phyloP scores from a whole-genome alignment of 371 early-diverging fungal species.

The Lichtheimia ramosa region DNA sequence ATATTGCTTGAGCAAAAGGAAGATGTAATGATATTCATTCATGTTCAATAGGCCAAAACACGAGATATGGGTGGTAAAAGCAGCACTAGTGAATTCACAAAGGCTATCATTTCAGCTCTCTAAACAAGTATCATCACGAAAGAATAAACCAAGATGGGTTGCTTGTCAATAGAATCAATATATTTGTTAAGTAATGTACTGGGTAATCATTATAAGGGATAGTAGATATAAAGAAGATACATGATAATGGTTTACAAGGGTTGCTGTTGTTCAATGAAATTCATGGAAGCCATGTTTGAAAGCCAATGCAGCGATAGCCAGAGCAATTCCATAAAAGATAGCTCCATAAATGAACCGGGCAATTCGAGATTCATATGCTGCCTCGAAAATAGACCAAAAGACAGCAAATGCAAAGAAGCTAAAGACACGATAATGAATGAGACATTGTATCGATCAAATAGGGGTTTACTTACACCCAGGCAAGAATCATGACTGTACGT shows the following conservation, averaged over 20 bases:
- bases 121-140: background rate
- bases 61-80: slow-evolving; percentile 23
- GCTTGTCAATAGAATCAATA: no score
- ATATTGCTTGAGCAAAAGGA: background rate
- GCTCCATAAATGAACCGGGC: slow-evolving; percentile 30
- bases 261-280: no score
- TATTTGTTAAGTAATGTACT: no score
- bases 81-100: slow-evolving; percentile 86
- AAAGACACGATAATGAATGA: background rate
- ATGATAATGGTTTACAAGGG: no score
- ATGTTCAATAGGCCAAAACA: slow-evolving; percentile 14
- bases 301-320: slow-evolving; percentile 40
- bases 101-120: slow-evolving; percentile 42
- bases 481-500: slow-evolving; percentile 30
- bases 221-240: no score
- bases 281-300: slow-evolving; percentile 29
- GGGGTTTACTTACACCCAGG: slow-evolving; percentile 26
- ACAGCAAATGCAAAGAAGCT: slow-evolving; percentile 41
- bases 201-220: no score
- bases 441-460: background rate
- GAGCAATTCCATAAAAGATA: slow-evolving; percentile 33
- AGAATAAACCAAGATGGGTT: no score
- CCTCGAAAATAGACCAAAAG: slow-evolving; percentile 29
- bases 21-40: background rate
- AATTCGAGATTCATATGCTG: slow-evolving; percentile 26